Conservation (phyloP, 2,329 filamentous ascomycete species). For the Nothopassalora personata region DNA sequence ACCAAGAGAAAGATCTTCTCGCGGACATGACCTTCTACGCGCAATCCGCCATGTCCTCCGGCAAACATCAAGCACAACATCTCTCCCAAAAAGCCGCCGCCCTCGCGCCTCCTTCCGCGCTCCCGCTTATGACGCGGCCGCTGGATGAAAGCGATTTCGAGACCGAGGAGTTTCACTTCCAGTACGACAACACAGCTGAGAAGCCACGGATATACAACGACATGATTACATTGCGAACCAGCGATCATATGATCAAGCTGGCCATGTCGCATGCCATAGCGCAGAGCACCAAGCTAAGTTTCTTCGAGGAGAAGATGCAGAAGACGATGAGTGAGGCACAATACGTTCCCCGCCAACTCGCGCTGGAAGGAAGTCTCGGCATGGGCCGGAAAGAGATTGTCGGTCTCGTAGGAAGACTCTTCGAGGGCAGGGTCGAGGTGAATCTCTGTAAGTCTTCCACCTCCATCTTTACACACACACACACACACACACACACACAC, state of each 20-base stretch:
- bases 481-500: too few species aligned
- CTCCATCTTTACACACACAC: too few species aligned
- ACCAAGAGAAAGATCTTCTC: conserved; percentile 92
- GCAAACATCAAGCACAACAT: conserved; percentile 13
- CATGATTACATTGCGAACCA: conserved; percentile 93
- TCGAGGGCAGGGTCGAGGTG: conserved; percentile 91
- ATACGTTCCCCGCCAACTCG: conserved; percentile 81
- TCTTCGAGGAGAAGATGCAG: conserved; percentile 94
- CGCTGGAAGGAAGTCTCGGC: conserved; percentile 81
- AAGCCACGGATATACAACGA: conserved; percentile 94
- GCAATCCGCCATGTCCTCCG: conserved; percentile 17
- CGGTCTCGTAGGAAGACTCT: conserved; percentile 81
- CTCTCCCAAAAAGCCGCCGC: conserved; percentile 26
- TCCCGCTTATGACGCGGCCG: conserved; percentile 69
- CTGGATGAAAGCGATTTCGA: conserved; percentile 88
- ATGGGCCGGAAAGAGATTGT: conserved; percentile 92
- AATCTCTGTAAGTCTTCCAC: conserved; percentile 91
- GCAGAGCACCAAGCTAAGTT: conserved; percentile 91
- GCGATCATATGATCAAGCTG: conserved; percentile 98
- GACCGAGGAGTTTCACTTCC: conserved; percentile 97
- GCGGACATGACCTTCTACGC: conserved; percentile 85
- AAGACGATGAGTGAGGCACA: conserved; percentile 90
- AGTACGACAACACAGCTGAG: conserved; percentile 82
- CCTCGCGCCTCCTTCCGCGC: conserved; percentile 38
- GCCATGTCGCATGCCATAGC: conserved; percentile 96